Evolutionary conservation across 768 basidiomycete species (phyloP).

Genomic region (Leccinum variicolor): DNA sequence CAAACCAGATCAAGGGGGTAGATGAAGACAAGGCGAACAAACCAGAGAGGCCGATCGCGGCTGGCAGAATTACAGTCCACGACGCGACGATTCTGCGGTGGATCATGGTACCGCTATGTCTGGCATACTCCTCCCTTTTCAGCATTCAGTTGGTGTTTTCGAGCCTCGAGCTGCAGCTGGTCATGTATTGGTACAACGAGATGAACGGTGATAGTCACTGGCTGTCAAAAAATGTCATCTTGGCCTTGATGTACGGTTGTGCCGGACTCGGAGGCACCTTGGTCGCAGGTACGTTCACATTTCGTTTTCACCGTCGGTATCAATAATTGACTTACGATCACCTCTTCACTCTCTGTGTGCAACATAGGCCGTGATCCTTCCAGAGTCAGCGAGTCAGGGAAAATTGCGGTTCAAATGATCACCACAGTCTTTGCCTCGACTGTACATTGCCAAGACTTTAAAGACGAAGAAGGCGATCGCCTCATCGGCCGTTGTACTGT

Average conservation of each 20-base stretch:
- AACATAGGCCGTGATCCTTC: conserved; percentile 22
- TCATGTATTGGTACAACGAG: conserved; percentile 39
- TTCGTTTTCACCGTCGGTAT: background rate
- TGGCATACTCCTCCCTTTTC: conserved; percentile 33
- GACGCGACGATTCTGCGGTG: conserved; percentile 36
- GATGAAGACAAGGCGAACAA: conserved; percentile 46
- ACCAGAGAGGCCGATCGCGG: conserved; percentile 42
- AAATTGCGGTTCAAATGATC: conserved; percentile 34
- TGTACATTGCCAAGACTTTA: conserved; percentile 48
- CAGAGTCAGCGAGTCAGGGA: conserved; percentile 26
- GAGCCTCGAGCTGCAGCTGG: conserved; percentile 33
- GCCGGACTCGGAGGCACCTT: conserved; percentile 38
- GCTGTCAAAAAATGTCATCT: conserved; percentile 37
- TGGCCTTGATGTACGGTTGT: conserved; percentile 37
- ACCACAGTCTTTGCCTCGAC: conserved; percentile 41
- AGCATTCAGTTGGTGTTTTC: conserved; percentile 30
- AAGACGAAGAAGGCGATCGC: conserved; percentile 43
- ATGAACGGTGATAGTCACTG: conserved; percentile 35
- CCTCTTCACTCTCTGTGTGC: background rate
- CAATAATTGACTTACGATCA: background rate
- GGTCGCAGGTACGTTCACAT: conserved; percentile 30
- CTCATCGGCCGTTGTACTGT: conserved; percentile 39
- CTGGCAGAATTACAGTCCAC: conserved; percentile 37
- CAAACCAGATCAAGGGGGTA: background rate
- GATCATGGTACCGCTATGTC: conserved; percentile 33